Evolutionary conservation across 768 basidiomycete genomes (phyloP), one percentile per base, ranked within the genome.

Genomic region (Nidularia sp.): DNA sequence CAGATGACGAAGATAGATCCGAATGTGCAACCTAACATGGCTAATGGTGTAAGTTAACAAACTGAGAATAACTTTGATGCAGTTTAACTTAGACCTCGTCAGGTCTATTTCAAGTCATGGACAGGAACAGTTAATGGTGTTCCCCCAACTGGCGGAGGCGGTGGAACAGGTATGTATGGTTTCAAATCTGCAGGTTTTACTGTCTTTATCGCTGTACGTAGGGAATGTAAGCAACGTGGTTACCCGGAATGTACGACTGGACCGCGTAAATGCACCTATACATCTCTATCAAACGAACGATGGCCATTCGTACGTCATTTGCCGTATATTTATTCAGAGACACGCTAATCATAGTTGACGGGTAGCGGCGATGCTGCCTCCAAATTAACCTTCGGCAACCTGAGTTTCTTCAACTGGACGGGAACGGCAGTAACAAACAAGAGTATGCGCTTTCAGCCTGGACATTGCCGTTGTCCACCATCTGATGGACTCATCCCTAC

Each of bases 41-140:
- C 60, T 1, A 74, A 71, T 49, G 82, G 79, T 25, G 79, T 81
- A n/a, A n/a, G n/a, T n/a, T n/a, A n/a, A n/a, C n/a, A n/a, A n/a
- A n/a, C 22, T 6, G 44, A 6, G 8, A 45, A 22, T 7, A 45
- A 9, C 44, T 22, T 45, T 45, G 44, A 45, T 25, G 44, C 12
- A 25, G 15, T 25, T 50, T 36, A 43, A 47, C 43, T 52, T 42
- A 48, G 31, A 48, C 34, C 31, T 18, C 34, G 48, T 31, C 49
- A 80, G 79, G 73, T 80, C 4, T 82, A 80, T 62, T 74, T 81
- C 62, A 82, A 83, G 62, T 74, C 78, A 0, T 83, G 80, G 79
- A 73, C 73, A 32, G 79, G 75, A 2, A 68, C 72, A 2, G 70
- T 77, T 8, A 73, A 79, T 53, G 80, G 82, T 2, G 62, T 63